Evolutionary conservation across 441 rosid genomes (phyloP).

Genomic region (Erodium texanum): DNA sequence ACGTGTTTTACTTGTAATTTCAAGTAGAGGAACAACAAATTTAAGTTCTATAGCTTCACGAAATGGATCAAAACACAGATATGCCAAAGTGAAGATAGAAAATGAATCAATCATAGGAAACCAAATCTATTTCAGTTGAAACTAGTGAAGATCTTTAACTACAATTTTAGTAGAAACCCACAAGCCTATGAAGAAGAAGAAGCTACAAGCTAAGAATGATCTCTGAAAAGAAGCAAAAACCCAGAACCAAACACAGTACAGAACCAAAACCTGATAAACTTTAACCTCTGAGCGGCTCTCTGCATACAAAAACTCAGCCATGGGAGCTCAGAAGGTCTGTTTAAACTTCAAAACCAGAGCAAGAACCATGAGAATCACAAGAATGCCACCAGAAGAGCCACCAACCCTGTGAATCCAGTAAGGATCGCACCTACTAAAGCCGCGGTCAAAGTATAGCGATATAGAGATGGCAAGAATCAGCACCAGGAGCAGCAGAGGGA

Average conservation of each 20-base stretch:
- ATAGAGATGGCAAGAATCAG: slow-evolving; percentile 43
- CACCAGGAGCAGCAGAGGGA: slow-evolving; percentile 51
- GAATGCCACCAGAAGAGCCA: slow-evolving; percentile 71
- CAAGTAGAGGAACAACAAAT: no score
- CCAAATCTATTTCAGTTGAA: neutral
- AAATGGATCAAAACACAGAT: neutral
- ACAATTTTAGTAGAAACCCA: neutral
- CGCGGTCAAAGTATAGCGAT: slow-evolving; percentile 42
- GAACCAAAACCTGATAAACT: no score
- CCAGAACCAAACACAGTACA: neutral
- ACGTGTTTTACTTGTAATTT: no score
- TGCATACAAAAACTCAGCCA: no score
- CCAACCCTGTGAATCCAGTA: slow-evolving; percentile 84
- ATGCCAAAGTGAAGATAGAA: neutral
- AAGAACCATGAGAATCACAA: slow-evolving; percentile 54
- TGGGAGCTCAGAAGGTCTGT: slow-evolving; percentile 22
- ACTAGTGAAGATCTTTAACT: neutral
- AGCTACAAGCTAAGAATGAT: neutral
- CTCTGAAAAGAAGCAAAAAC: neutral
- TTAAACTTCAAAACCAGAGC: slow-evolving; percentile 50
- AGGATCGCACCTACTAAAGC: slow-evolving; percentile 61
- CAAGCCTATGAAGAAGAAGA: no score
- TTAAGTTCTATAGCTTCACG: neutral
- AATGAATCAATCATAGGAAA: neutral
- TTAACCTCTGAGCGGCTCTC: no score